Evolutionary conservation across 805 yeast species (phyloP).

Genomic region (Suhomyces faveliae): DNA sequence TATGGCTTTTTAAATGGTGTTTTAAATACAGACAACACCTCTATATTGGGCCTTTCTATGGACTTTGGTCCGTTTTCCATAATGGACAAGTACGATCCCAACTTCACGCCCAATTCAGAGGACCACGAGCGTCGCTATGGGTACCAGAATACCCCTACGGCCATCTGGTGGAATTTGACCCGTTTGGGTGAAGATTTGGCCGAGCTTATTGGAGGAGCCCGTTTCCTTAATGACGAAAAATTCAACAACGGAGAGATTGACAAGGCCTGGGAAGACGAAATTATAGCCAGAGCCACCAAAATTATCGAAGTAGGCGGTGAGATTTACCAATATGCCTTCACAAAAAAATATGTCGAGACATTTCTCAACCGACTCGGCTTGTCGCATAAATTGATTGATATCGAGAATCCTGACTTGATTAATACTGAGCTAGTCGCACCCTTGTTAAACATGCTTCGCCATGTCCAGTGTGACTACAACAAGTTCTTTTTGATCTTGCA

Average conservation of each 20-base stretch:
- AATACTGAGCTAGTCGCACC: conserved; percentile 52
- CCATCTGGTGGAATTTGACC: conserved; percentile 91
- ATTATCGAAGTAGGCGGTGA: conserved; percentile 64
- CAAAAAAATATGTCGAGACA: conserved; percentile 52
- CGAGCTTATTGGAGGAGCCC: conserved; percentile 71
- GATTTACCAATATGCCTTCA: conserved; percentile 62
- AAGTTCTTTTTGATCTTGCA: conserved; percentile 71
- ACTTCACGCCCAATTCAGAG: conserved; percentile 86
- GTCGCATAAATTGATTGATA: conserved; percentile 32
- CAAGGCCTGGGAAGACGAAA: conserved; percentile 48
- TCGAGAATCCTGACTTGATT: conserved; percentile 34
- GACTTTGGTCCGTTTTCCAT: conserved; percentile 96
- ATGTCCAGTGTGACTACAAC: conserved; percentile 74
- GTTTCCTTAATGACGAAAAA: conserved; percentile 43
- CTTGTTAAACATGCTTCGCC: conserved; percentile 57
- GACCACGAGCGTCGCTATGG: conserved; percentile 72
- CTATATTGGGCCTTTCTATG: conserved; percentile 80
- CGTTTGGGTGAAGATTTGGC: conserved; percentile 83
- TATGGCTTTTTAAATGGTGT: conserved; percentile 96
- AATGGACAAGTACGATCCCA: conserved; percentile 79
- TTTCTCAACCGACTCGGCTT: conserved; percentile 74
- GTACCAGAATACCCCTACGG: conserved; percentile 78
- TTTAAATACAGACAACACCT: conserved; percentile 89
- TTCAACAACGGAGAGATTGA: conserved; percentile 43
- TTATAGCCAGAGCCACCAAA: conserved; percentile 60